A percentile compares a stretch with the other conserved stretches of the same genome.
Evolutionary conservation across 2,329 filamentous ascomycete genomes (phyloP).

Genomic region (Teratosphaeria nubilosa): DNA sequence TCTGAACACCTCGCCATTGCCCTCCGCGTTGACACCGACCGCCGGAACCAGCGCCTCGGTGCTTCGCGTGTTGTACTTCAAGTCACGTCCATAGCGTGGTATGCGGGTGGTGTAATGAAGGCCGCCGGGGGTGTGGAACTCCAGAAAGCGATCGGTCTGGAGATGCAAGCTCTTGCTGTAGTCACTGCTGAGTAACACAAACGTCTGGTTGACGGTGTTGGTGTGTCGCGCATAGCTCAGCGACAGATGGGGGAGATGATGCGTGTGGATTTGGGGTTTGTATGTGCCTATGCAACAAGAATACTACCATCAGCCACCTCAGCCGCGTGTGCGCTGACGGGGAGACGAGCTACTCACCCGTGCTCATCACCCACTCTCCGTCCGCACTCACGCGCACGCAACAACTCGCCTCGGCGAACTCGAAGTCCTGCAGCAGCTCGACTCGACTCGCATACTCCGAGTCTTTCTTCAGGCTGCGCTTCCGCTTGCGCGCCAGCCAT

Average conservation of each 20-base stretch:
- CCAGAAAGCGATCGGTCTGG: constrained; percentile 80
- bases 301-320: neutral
- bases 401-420: constrained; percentile 89
- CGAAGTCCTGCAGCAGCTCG: constrained; percentile 92
- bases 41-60: constrained; percentile 80
- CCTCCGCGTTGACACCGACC: constrained; percentile 76
- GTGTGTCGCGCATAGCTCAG: constrained; percentile 93
- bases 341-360: constrained; percentile 47
- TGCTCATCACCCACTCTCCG: constrained; percentile 95
- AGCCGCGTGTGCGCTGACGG: constrained; percentile 12
- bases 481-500: constrained; percentile 84
- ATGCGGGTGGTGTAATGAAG: constrained; percentile 84
- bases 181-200: constrained; percentile 77
- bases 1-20: constrained; percentile 83
- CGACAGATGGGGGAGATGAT: constrained; percentile 84
- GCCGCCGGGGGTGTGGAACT: constrained; percentile 84
- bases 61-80: constrained; percentile 71
- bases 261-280: constrained; percentile 84
- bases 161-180: constrained; percentile 92
- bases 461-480: constrained; percentile 85
- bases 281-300: constrained; percentile 46
- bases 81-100: constrained; percentile 82
- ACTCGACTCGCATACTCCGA: constrained; percentile 87
- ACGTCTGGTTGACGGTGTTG: constrained; percentile 80
- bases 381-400: constrained; percentile 88